Conservation (phyloP, 202 grass and related monocot genomes). For the Zoysia matrella region DNA sequence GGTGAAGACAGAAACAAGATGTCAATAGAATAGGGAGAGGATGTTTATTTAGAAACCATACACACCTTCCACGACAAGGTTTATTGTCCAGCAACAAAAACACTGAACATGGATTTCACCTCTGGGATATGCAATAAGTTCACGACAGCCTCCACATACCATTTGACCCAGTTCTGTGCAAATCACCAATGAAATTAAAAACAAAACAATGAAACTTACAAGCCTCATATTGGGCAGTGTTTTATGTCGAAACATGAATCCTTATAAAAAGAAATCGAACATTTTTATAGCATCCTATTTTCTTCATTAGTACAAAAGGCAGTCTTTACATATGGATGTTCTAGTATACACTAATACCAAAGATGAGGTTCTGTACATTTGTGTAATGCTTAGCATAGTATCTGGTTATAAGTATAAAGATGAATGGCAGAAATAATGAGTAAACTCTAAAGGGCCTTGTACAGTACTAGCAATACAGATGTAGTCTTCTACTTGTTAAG, state of each 20-base stretch:
- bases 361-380: conserved; percentile 12
- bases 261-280: conserved; percentile 16
- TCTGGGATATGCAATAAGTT: conserved; percentile 68
- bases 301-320: conserved; percentile 7
- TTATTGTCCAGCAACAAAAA: conserved; percentile 62
- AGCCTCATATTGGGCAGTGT: not conserved
- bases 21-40: conserved; percentile 6
- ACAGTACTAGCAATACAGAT: not conserved
- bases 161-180: conserved; percentile 77
- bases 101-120: conserved; percentile 66
- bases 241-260: not conserved
- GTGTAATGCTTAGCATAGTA: not conserved
- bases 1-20: conserved; percentile 10
- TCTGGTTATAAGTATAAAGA: conserved; percentile 2
- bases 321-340: not conserved
- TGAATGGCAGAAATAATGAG: conserved; percentile 20
- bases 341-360: conserved; percentile 16
- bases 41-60: conserved; percentile 27
- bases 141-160: conserved; percentile 65
- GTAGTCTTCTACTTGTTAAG: not conserved
- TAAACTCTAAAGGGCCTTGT: conserved; percentile 11
- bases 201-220: not conserved
- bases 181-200: conserved; percentile 36
- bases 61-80: conserved; percentile 75
- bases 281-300: conserved; percentile 22